phyloP scores from a whole-genome alignment of 2,329 filamentous ascomycete species.

The Xylariaceae sp. region DNA sequence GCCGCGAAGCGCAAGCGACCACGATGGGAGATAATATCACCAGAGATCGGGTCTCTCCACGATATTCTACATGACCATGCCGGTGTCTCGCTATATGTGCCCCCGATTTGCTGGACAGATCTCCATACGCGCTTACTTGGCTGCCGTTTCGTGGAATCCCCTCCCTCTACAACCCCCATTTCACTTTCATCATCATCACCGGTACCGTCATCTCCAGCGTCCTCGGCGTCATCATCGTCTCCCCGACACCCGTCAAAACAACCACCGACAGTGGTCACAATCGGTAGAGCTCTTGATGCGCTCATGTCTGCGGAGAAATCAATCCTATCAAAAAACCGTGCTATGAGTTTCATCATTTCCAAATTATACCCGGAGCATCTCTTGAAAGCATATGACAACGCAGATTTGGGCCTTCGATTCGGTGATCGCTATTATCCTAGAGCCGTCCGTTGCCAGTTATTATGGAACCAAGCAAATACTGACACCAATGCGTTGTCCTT shows the following conservation, averaged over 20 bases:
- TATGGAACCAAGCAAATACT: slow-evolving; percentile 45
- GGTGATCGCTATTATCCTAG: slow-evolving; percentile 43
- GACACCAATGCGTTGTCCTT: slow-evolving; percentile 29
- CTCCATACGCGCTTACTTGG: slow-evolving; percentile 46
- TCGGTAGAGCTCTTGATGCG: slow-evolving; percentile 43
- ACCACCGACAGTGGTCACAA: slow-evolving; percentile 40
- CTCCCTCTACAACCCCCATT: slow-evolving; percentile 40
- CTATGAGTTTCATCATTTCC: slow-evolving; percentile 43
- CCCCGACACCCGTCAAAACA: slow-evolving; percentile 37
- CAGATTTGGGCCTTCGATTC: slow-evolving; percentile 49
- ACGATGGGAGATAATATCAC: slow-evolving; percentile 36
- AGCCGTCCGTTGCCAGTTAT: slow-evolving; percentile 45
- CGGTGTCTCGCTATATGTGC: slow-evolving; percentile 46
- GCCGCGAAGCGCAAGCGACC: slow-evolving; percentile 25
- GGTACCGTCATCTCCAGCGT: slow-evolving; percentile 30
- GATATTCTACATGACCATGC: slow-evolving; percentile 49
- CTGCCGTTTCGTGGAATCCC: slow-evolving; percentile 42
- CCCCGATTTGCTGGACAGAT: slow-evolving; percentile 55
- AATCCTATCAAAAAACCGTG: slow-evolving; percentile 35
- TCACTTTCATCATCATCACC: slow-evolving; percentile 38
- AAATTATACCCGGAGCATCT: slow-evolving; percentile 41
- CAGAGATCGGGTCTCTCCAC: slow-evolving; percentile 48
- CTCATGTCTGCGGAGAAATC: slow-evolving; percentile 38
- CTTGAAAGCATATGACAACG: slow-evolving; percentile 30
- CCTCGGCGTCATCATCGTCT: slow-evolving; percentile 31